phyloP scores from a whole-genome alignment of 208 protist species.

The Leishmania turanica region DNA sequence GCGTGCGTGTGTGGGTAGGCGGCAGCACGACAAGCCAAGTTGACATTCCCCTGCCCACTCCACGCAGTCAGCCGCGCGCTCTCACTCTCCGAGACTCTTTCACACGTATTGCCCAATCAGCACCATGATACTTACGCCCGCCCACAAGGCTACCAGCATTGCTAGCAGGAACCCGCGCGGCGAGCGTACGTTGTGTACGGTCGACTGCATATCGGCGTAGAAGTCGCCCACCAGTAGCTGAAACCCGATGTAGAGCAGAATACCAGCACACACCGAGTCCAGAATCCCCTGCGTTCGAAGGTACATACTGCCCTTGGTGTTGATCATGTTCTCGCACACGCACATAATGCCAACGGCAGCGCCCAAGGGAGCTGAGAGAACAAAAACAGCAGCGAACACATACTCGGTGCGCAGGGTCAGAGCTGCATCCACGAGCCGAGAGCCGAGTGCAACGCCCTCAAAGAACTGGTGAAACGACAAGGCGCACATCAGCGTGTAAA shows the following conservation, averaged over 20 bases:
- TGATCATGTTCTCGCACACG: slow-evolving; percentile 29
- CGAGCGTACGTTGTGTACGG: slow-evolving; percentile 11
- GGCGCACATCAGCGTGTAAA: slow-evolving; percentile 48
- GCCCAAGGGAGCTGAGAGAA: slow-evolving; percentile 58
- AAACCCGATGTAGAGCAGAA: slow-evolving; percentile 71
- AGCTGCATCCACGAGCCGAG: slow-evolving; percentile 52
- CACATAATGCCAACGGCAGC: slow-evolving; percentile 33
- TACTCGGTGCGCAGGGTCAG: slow-evolving; percentile 37
- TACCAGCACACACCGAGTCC: slow-evolving; percentile 58
- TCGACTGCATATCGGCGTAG: slow-evolving; percentile 33
- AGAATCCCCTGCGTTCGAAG: slow-evolving; percentile 48
- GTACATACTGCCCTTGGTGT: slow-evolving; percentile 38
- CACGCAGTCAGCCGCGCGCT: background rate
- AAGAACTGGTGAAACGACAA: slow-evolving; percentile 76
- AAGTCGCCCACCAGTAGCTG: slow-evolving; percentile 65
- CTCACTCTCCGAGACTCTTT: background rate
- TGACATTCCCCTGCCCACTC: background rate
- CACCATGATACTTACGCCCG: slow-evolving; percentile 44
- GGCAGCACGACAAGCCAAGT: background rate
- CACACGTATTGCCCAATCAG: slow-evolving; percentile 38
- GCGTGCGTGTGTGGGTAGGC: background rate
- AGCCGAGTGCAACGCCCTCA: slow-evolving; percentile 64
- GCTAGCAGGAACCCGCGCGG: slow-evolving; percentile 13
- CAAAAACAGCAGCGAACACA: slow-evolving; percentile 44
- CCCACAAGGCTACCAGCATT: slow-evolving; percentile 54